Base-by-base conservation (phyloP, 2,329 filamentous ascomycete genomes). In the Aspergillus niger region DNA sequence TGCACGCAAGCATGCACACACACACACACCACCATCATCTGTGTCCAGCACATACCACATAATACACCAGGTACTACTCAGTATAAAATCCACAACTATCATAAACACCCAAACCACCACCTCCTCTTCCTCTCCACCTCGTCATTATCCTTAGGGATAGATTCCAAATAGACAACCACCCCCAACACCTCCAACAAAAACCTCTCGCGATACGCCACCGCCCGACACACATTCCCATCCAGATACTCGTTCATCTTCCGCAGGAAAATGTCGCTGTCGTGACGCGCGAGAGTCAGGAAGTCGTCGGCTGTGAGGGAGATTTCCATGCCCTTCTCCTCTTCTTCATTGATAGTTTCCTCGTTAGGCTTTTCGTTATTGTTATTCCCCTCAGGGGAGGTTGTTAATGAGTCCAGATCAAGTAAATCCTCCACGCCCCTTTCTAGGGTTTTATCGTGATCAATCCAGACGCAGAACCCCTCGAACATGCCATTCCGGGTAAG, bases 121-220 rank as follows among this genome's bases (percentile, higher is more conserved):
- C 10, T 22, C 20, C 41, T 6, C 41, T 13, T 22, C n/a, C 41
- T 17, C 41, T 13, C 20, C n/a, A 20, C 6, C 39, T 26, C 11
- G 2, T 7, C 22, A 5, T 11, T 3, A 20, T 24, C 38, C 3
- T 38, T 20, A 2, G 32, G 32, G 2, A 2, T 11, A 10, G n/a
- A 22, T n/a, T 43, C 49, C 38, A 24, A 50, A 53, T 48, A 60
- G 10, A 60, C 53, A 1, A 26, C 41, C 36, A 49, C 60, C n/a
- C 63, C 64, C 4, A 65, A 36, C 59, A 66, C 38, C 36, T 66
- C 64, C 5, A 66, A 22, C 8, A 66, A 22, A 55, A 63, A 62
- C 26, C 60, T 48, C 26, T 60, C 57, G 2, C 60, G 53, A 24
- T 62, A 58, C 10, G 55, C 54, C 4, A 62, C 22, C 5, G 47